Conservation (phyloP, 495 filamentous ascomycete genomes). For the Oleoguttula mirabilis region DNA sequence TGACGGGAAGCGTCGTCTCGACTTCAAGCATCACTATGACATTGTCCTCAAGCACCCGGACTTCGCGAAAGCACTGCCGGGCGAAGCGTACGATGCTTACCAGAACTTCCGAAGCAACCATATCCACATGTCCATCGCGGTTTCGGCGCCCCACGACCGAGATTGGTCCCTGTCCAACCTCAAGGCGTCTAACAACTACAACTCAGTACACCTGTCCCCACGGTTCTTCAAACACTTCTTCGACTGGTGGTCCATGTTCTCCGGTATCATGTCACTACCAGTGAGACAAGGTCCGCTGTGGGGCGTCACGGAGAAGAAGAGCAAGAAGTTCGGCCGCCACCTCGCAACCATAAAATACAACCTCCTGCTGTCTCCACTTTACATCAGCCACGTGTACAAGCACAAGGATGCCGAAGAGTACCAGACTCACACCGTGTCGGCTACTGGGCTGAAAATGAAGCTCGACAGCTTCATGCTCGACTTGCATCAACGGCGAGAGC, state of each 20-base stretch:
- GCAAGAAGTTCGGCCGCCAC: slow-evolving; percentile 96
- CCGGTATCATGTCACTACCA: slow-evolving; percentile 85
- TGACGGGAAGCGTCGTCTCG: slow-evolving; percentile 57
- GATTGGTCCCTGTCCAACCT: slow-evolving; percentile 66
- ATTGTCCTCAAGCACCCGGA: slow-evolving; percentile 73
- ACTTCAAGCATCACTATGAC: slow-evolving; percentile 86
- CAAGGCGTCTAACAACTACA: slow-evolving; percentile 75
- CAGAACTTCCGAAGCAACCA: slow-evolving; percentile 86
- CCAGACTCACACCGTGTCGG: slow-evolving; percentile 65
- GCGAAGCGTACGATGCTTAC: slow-evolving; percentile 74
- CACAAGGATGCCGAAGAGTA: slow-evolving; percentile 91
- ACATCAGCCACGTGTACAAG: slow-evolving; percentile 94
- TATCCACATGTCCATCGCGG: slow-evolving; percentile 85
- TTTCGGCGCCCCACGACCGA: slow-evolving; percentile 67
- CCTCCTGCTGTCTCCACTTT: slow-evolving; percentile 78
- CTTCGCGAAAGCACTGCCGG: slow-evolving; percentile 46
- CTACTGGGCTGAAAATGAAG: slow-evolving; percentile 85
- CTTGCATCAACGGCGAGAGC: slow-evolving; percentile 85
- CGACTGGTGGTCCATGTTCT: slow-evolving; percentile 94
- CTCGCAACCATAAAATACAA: slow-evolving; percentile 97
- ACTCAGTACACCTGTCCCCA: slow-evolving; percentile 82
- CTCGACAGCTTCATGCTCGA: slow-evolving; percentile 94
- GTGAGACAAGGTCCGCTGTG: slow-evolving; percentile 84
- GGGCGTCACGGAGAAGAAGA: slow-evolving; percentile 85
- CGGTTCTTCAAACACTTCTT: slow-evolving; percentile 98